Evolutionary conservation across 2,329 filamentous ascomycete genomes (phyloP).

Genomic region (Fusarium metavorans): DNA sequence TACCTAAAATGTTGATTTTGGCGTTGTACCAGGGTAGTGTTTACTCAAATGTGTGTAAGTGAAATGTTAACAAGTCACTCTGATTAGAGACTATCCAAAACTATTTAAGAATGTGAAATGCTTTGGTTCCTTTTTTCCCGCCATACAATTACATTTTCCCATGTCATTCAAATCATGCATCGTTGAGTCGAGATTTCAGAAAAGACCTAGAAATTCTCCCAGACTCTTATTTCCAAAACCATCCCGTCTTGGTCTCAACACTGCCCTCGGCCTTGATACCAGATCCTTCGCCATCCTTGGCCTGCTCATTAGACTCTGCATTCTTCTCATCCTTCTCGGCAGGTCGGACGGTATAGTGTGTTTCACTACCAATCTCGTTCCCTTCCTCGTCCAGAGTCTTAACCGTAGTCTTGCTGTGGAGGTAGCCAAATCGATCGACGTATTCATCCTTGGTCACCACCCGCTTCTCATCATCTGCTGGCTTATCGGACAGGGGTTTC

Average conservation of each 20-base stretch:
- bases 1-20: slow-evolving; percentile 32
- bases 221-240: slow-evolving; percentile 55
- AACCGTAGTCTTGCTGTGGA: slow-evolving; percentile 56
- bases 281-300: slow-evolving; percentile 19
- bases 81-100: not conserved
- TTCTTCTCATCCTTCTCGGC: slow-evolving; percentile 38
- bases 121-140: not conserved
- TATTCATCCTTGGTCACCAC: slow-evolving; percentile 55
- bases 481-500: slow-evolving; percentile 11
- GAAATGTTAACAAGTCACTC: not conserved
- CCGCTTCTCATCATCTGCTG: slow-evolving; percentile 42
- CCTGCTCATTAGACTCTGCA: slow-evolving; percentile 19
- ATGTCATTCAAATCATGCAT: slow-evolving; percentile 22
- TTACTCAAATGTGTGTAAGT: not conserved
- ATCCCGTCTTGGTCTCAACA: slow-evolving; percentile 48
- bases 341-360: slow-evolving; percentile 49
- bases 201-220: no score
- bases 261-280: slow-evolving; percentile 26
- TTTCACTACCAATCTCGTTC: slow-evolving; percentile 54
- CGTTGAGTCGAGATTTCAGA: slow-evolving; percentile 23
- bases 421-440: slow-evolving; percentile 57
- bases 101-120: not conserved
- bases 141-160: slow-evolving; percentile 1
- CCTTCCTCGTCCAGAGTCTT: slow-evolving; percentile 57
- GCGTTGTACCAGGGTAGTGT: slow-evolving; percentile 2